These are phyloP conservation scores for Akanthomyces muscarius DNA, from an alignment of 2,329 filamentous ascomycete species.

Conservation along the genomic window DNA sequence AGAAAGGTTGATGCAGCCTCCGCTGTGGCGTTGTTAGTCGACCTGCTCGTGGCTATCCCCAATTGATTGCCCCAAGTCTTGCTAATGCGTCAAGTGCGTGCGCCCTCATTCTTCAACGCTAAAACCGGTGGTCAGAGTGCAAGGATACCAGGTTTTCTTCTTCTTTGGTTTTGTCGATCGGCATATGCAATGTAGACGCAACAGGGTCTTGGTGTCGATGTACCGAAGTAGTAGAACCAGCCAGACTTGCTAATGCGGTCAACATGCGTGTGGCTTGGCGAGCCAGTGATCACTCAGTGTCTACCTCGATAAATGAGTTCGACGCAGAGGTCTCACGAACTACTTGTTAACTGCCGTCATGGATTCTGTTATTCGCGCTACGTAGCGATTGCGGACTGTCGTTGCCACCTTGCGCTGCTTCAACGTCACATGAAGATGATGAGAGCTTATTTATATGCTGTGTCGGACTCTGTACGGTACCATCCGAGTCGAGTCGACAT, in stretches of 20 bases:
- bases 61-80: background rate
- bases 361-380: background rate
- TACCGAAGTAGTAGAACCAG: background rate
- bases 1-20: background rate
- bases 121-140: background rate
- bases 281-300: background rate
- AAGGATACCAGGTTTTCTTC: background rate
- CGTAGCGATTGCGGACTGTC: background rate
- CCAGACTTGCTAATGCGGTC: background rate
- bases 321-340: background rate
- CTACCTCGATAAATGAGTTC: background rate
- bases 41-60: no score
- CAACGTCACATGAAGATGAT: background rate
- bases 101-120: background rate
- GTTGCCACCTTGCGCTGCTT: background rate
- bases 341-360: background rate
- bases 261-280: background rate
- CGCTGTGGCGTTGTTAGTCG: background rate
- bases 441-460: no score
- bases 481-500: background rate
- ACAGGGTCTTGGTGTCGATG: background rate
- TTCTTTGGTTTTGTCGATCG: background rate
- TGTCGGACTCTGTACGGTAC: background rate
- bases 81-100: background rate
- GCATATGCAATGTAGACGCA: slow-evolving; percentile 1